phyloP scores from a whole-genome alignment of 371 early-diverging fungal genomes.

The Encephalitozoon romaleae region DNA sequence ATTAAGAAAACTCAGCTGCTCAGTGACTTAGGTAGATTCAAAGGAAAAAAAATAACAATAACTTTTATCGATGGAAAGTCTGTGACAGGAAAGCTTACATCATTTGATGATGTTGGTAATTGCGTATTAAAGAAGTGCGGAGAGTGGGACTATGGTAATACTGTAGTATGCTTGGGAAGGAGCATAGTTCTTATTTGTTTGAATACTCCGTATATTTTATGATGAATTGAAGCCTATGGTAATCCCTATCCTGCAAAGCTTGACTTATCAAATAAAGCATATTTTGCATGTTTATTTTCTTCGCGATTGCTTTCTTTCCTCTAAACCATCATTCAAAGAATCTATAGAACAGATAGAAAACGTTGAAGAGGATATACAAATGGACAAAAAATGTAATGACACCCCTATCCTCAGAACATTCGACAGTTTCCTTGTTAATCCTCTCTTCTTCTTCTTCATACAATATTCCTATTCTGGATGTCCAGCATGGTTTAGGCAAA shows the following conservation, averaged over 20 bases:
- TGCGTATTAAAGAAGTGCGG: constrained; percentile 2
- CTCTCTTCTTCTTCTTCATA: constrained; percentile 6
- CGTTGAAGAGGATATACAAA: not conserved
- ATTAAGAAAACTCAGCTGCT: constrained; percentile 14
- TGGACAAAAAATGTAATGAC: not conserved
- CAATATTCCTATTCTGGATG: constrained; percentile 8
- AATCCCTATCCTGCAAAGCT: not conserved
- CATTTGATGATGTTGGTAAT: constrained; percentile 21
- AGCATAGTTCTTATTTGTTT: constrained; percentile 5
- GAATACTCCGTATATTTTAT: not conserved
- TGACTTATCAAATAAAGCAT: not conserved
- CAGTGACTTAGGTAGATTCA: constrained; percentile 16
- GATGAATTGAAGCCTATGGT: not conserved
- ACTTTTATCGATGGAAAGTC: not conserved
- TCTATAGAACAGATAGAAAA: constrained; percentile 12
- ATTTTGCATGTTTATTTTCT: not conserved
- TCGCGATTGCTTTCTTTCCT: not conserved
- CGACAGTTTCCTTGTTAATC: not conserved
- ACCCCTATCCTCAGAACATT: not conserved
- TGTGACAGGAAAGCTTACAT: not conserved
- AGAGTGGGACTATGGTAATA: constrained; percentile 9
- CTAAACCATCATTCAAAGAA: not conserved
- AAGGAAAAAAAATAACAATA: constrained; percentile 17
- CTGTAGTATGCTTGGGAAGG: constrained; percentile 24
- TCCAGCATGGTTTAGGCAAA: not conserved